Evolutionary conservation across 164 flowering plant species (phyloP).

Genomic region (Liquidambar formosana): DNA sequence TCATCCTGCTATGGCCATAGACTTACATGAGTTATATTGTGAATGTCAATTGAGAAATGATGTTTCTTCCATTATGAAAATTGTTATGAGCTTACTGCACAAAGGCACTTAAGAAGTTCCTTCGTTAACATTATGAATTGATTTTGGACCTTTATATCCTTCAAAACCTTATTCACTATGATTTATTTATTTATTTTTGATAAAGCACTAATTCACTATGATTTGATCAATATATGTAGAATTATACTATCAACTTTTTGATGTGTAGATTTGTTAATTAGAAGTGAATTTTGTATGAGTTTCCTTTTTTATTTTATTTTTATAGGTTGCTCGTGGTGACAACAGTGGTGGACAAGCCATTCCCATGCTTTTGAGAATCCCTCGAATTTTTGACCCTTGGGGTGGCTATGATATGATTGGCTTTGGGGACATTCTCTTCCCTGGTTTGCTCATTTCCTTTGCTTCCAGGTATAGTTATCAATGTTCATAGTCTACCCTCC

Average conservation of each 20-base stretch:
- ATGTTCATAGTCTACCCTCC: not conserved
- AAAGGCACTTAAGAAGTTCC: not conserved
- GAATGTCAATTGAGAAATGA: no score
- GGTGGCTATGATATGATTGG: conserved; percentile 96
- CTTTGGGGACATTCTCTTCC: conserved; percentile 94
- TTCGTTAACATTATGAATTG: not conserved
- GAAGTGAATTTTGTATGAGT: not conserved
- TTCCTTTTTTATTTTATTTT: conserved; percentile 6
- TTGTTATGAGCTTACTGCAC: no score
- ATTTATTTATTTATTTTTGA: no score
- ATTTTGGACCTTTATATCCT: not conserved
- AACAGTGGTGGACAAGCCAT: conserved; percentile 78
- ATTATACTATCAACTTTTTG: not conserved
- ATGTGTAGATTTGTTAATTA: not conserved
- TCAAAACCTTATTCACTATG: not conserved
- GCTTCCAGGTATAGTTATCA: conserved; percentile 54
- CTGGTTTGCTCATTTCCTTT: conserved; percentile 85
- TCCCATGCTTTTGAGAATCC: conserved; percentile 92
- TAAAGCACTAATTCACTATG: not conserved
- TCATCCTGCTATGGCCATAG: no score
- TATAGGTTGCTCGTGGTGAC: conserved; percentile 92
- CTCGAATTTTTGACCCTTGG: conserved; percentile 84
- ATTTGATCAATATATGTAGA: not conserved
- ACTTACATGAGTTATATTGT: no score
- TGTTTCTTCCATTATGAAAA: no score